Evolutionary conservation across 805 yeast species (phyloP), one percentile per base, ranked within the genome.

Genomic region (Lipomyces spencermartinsiae): DNA sequence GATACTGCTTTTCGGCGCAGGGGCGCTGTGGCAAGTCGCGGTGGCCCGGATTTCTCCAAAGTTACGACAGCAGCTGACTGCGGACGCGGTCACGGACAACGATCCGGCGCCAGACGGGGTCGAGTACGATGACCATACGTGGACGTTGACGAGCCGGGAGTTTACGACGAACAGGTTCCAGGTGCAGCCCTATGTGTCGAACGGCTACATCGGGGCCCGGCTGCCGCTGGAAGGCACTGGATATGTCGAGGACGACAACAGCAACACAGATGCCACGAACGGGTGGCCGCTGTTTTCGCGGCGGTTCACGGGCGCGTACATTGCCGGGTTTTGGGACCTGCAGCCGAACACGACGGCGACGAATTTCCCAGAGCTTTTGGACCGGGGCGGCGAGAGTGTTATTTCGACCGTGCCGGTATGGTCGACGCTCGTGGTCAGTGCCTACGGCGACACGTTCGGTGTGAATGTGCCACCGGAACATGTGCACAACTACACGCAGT

Each of bases 141-240:
- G 79, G 79, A 65, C 61, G 33, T 65, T 76, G 4, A 64, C 62
- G 14, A 73, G 76, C 35, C 67, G 73, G 22, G 33, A 51, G 29
- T 69, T 68, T 39, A 61, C 74, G 33, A 65, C 69, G 37, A 77
- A 77, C 64, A 53, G 73, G 16, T 77, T 66, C 59, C 75, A 78
- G 39, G 69, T 76, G 16, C 79, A 91, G 74, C 92, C 97, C 0
- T 92, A 91, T 76, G 92, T 90, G 29, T 84, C 95, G 8, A 91
- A 91, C 76, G 97, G 97, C 3, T 91, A 86, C 74, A 85, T 91
- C 61, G 97, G 97, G 3, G 78, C 89, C n/a, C 80, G 96, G 60
- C 81, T 91, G 33, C 93, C 97, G 16, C 89, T 89, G 66, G 79
- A 89, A 65, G 97, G 97, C 1, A 90, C 89, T 66, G 97, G 97